Conservation (phyloP, 2,329 filamentous ascomycete genomes). For the Aspergillus quadrilineatus region DNA sequence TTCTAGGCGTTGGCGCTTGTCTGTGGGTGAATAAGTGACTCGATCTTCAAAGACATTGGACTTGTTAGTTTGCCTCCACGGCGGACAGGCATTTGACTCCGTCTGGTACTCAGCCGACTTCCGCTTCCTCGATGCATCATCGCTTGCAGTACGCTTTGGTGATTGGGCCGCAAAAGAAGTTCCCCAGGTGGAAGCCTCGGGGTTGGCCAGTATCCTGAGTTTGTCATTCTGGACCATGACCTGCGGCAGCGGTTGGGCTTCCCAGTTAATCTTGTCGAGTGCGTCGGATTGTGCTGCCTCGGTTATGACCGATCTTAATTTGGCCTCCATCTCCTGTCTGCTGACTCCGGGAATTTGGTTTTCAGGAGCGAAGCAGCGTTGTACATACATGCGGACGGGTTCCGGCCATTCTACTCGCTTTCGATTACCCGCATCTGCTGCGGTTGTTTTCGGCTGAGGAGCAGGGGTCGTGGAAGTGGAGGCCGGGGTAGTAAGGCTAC, state of each 20-base stretch:
- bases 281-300: constrained; percentile 71
- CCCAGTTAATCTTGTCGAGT: constrained; percentile 78
- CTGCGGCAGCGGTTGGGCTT: constrained; percentile 78
- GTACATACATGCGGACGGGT: constrained; percentile 83
- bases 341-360: constrained; percentile 65
- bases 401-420: constrained; percentile 72
- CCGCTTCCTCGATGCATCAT: constrained; percentile 65
- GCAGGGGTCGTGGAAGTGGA: constrained; percentile 10
- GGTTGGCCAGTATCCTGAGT: constrained; percentile 48
- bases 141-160: constrained; percentile 24
- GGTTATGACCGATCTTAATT: constrained; percentile 82
- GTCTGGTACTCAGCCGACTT: constrained; percentile 69
- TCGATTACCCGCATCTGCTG: constrained; percentile 37
- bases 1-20: constrained; percentile 52
- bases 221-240: constrained; percentile 74
- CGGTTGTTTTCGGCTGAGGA: constrained; percentile 26
- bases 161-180: constrained; percentile 22
- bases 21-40: constrained; percentile 62
- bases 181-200: constrained; percentile 41
- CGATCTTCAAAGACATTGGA: constrained; percentile 68
- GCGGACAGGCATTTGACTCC: constrained; percentile 55
- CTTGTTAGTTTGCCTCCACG: constrained; percentile 73
- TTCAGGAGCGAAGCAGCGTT: constrained; percentile 77
- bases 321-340: constrained; percentile 73
- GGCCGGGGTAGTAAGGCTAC: constrained; percentile 50